Evolutionary conservation across 1,284 basidiomycete species (phyloP).

Genomic region (Trichosporon asahii): DNA sequence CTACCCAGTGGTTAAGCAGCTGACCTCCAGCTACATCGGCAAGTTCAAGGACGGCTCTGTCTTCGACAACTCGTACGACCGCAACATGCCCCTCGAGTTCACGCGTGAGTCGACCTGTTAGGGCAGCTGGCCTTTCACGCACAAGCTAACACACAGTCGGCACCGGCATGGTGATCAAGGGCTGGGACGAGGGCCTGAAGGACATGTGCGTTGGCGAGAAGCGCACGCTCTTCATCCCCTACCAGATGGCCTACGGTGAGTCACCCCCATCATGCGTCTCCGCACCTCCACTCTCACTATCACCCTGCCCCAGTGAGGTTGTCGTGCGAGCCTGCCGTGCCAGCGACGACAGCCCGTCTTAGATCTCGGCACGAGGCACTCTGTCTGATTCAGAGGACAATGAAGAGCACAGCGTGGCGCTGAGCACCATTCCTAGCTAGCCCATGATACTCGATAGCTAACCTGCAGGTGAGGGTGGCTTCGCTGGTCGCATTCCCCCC

Average conservation of each 20-base stretch:
- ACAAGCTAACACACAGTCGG: constrained; percentile 50
- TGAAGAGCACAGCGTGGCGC: background rate
- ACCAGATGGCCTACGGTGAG: constrained; percentile 74
- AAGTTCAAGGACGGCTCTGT: constrained; percentile 55
- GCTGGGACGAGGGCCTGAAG: constrained; percentile 54
- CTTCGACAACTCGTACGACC: constrained; percentile 57
- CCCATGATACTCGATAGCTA: background rate
- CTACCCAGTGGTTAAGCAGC: background rate
- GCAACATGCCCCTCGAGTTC: constrained; percentile 56
- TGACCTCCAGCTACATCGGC: constrained; percentile 53
- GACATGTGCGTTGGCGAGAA: constrained; percentile 87
- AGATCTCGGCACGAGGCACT: background rate
- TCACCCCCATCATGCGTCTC: constrained; percentile 26
- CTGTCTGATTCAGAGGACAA: background rate
- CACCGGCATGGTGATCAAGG: constrained; percentile 56
- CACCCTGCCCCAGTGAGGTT: too few relatives aligned
- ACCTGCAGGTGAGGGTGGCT: constrained; percentile 58
- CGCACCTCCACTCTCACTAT: background rate
- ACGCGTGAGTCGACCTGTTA: constrained; percentile 37
- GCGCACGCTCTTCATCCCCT: constrained; percentile 82
- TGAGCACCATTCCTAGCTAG: background rate
- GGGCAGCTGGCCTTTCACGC: too few relatives aligned
- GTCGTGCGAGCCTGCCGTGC: too few relatives aligned
- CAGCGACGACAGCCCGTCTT: too few relatives aligned
- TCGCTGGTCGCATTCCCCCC: constrained; percentile 66